phyloP scores from a whole-genome alignment of 2,329 filamentous ascomycete species.

The Coniochaeta prunicola region DNA sequence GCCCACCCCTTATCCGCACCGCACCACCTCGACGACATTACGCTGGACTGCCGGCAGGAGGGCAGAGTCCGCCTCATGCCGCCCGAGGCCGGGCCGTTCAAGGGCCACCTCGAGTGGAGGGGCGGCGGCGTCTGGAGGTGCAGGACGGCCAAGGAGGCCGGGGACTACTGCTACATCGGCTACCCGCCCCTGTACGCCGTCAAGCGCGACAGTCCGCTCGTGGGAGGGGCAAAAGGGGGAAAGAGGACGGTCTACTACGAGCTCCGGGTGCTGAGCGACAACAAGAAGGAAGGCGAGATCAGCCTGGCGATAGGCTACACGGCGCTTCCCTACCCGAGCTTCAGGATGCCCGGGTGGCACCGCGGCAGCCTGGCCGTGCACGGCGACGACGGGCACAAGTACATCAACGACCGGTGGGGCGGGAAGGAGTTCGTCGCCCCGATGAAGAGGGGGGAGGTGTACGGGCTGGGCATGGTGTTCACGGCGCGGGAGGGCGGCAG shows the following conservation, averaged over 20 bases:
- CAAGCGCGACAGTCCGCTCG: conserved; percentile 48
- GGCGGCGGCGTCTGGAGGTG: conserved; percentile 46
- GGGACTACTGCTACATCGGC: conserved; percentile 58
- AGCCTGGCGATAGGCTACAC: conserved; percentile 61
- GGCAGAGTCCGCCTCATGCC: conserved; percentile 48
- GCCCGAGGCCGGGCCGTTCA: conserved; percentile 33
- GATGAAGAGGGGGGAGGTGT: conserved; percentile 57
- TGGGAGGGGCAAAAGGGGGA: conserved; percentile 19
- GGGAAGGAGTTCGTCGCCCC: conserved; percentile 60
- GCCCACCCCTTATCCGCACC: conserved; percentile 52
- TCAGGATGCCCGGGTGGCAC: conserved; percentile 77
- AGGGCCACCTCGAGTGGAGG: conserved; percentile 36
- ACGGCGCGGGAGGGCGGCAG: conserved; percentile 13
- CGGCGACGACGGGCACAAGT: conserved; percentile 70
- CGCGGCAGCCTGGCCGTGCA: conserved; percentile 69
- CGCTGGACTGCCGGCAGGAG: conserved; percentile 37
- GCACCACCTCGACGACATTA: conserved; percentile 37
- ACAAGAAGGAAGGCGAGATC: conserved; percentile 32
- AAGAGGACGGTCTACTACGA: conserved; percentile 64
- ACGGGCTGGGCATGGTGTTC: conserved; percentile 67
- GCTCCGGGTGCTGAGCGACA: conserved; percentile 40
- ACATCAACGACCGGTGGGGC: conserved; percentile 68
- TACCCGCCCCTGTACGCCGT: conserved; percentile 64
- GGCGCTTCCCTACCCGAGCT: conserved; percentile 69
- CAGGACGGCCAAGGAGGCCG: conserved; percentile 30